Evolutionary conservation across 495 filamentous ascomycete genomes (phyloP), one percentile per base, ranked within the genome.

Genomic region (Penicillium pulvis): DNA sequence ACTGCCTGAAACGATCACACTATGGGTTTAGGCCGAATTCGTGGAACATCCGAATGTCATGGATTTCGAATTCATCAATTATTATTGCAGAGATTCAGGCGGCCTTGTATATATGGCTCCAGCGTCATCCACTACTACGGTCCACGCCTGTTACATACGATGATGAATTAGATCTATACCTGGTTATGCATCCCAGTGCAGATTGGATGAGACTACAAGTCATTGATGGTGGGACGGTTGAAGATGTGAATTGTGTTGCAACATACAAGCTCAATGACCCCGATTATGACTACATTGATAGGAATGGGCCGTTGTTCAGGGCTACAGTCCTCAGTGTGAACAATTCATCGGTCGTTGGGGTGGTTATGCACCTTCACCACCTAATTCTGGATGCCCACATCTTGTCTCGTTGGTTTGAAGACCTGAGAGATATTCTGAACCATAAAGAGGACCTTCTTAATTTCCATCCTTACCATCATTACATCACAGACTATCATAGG

Each of bases 331-430:
- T 60, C 4, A 20, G 12, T 11, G 17, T 44, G 35, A 16, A 36
- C 2, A 24, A 44, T 44, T 23, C 52, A 4, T 33, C 52, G 2
- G 44, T 17, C n/a, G 17, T 28, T 12, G 58, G 45, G 8, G 19
- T 60, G 26, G 24, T 60, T 20, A 19, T 60, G 30, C 58, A 60
- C 28, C 23, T 48, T 2, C 53, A 60, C 39, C 58, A 60, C 19
- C 17, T 24, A 17, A 56, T 60, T 8, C 51, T 51, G 26, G 58
- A 60, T 46, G 58, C 35, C 1, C 17, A 51, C 12, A 47, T 43
- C 7, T 19, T 60, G 28, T 16, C 30, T 12, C 43, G 44, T 19
- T 60, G 58, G 58, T 33, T 51, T 33, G 14, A 49, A 16, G 46
- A 49, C 24, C 31, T 52, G 0, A 39, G 26, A 10, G 5, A 52